Evolutionary conservation across 371 early-diverging fungal genomes (phyloP), one percentile per base, ranked within the genome.

Genomic region (Apophysomyces variabilis): DNA sequence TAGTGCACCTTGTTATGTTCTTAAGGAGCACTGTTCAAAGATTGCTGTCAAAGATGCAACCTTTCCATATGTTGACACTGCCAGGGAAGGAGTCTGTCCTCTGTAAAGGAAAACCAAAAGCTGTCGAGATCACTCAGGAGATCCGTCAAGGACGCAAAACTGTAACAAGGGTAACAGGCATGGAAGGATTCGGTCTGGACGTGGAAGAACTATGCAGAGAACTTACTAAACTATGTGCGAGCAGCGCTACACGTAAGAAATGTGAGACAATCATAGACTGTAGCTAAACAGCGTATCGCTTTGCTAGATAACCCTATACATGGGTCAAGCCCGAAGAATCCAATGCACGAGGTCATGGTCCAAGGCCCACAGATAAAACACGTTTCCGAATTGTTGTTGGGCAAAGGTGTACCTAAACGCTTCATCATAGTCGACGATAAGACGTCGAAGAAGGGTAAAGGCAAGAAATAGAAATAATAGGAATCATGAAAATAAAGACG

Each of bases 291-390:
- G 41, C 11, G 41, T 57, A 16, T 61, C 16, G 62, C 47, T 41
- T n/a, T 32, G 45, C 35, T 68, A 86, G 86, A 78, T 59, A 85
- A 85, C 36, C 79, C 86, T 13, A 63, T 88, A n/a, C 82, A 77
- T 43, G 87, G 87, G 3, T 71, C 82, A n/a, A 85, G 81, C 35
- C 87, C 83, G 45, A 88, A 83, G 58, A 70, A 82, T 45, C 81
- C 87, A 6, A 60, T 87, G 54, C 75, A 75, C 39, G 90, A 92
- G 66, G 82, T 92, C n/a, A 82, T 91, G 86, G 89, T 90, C 0
- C 92, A 92, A 73, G 92, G 92, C 4, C 85, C 86, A 13, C 91
- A 92, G 64, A 77, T 86, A 58, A 87, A 82, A 66, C 84, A 82
- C 59, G 77, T 89, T 7, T 79, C 82, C 12, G 70, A 72, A 16